Evolutionary conservation across 164 flowering plant genomes (phyloP), one percentile per base, ranked within the genome.

Genomic region (Tetrastigma voinierianum): DNA sequence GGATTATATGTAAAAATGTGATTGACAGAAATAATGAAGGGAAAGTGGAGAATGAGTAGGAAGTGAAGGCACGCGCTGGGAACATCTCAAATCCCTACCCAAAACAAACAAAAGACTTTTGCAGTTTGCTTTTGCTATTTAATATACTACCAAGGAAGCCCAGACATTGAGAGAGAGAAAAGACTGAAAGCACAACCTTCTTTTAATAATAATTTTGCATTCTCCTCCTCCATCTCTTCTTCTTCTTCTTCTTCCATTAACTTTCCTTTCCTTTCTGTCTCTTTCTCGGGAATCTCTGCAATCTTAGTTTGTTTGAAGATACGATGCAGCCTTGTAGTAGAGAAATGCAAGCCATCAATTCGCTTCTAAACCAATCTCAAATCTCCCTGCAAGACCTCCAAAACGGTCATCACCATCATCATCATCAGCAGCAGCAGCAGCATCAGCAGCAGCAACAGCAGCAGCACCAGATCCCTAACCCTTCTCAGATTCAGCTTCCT

Each of bases 341-440:
- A 66, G 78, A 76, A 72, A 76, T 76, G 80, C 80, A 76, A 71
- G 80, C 67, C 2, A 55, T 80, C 53, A 72, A 70, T 47, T 66
- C 77, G 13, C 45, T 74, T 45, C 32, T 80, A 15, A 78, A 66
- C 77, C 64, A 75, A 7, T 70, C 83, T 8, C 78, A 74, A 71
- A 60, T 77, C 24, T 65, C 82, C 59, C 79, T 81, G 21, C 84
- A 81, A 54, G 81, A 81, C 44, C 79, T 68, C 12, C 83, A 76
- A 23, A 49, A 66, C 11, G 15, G 40, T 2, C 74, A 64, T 14
- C 67, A 40, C 12, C 66, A 40, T 45, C 65, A 18, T 10, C 58
- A 53, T 51, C 73, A 51, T 0, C 70, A 69, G 6, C 69, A 46
- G 1, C 71, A 70, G 1, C 71, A 67, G 0, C 78, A 79, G 1